These are phyloP conservation scores for Fragaria vesca DNA, from an alignment of 306 rosid genomes.

Conservation along the genomic window DNA sequence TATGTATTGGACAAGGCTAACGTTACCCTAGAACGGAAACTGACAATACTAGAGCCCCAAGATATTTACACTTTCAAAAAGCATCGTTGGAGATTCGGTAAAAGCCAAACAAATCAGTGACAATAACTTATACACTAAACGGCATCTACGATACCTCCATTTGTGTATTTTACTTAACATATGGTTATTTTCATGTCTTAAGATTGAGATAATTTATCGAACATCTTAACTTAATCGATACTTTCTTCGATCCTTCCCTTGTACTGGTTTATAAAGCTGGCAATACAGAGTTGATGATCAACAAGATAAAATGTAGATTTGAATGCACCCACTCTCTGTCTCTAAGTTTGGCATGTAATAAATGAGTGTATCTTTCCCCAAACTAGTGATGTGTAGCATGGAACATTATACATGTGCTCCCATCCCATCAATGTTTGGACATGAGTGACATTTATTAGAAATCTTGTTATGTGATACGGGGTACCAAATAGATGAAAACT, in stretches of 20 bases:
- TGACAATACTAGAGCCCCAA: not conserved
- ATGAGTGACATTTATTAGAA: conserved; percentile 17
- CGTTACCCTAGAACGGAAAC: not conserved
- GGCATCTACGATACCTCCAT: too few species aligned
- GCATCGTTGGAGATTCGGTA: not conserved
- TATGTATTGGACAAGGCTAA: not conserved
- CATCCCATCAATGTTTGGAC: conserved; percentile 18
- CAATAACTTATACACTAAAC: not conserved
- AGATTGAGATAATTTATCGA: not conserved
- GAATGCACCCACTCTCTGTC: not conserved
- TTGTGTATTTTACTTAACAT: not conserved
- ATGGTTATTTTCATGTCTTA: not conserved
- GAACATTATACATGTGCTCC: conserved; percentile 22
- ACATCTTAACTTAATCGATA: not conserved
- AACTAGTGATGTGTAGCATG: not conserved
- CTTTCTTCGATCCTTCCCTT: not conserved
- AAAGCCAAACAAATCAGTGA: not conserved
- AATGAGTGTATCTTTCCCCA: conserved; percentile 4
- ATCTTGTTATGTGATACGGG: conserved; percentile 8
- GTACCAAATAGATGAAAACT: conserved; percentile 8
- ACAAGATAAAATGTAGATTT: not conserved
- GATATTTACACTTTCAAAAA: not conserved
- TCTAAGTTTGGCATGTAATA: not conserved
- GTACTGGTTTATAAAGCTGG: not conserved
- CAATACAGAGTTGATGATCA: not conserved